phyloP scores from a whole-genome alignment of 208 protist species.

The Leishmania gerbilli region DNA sequence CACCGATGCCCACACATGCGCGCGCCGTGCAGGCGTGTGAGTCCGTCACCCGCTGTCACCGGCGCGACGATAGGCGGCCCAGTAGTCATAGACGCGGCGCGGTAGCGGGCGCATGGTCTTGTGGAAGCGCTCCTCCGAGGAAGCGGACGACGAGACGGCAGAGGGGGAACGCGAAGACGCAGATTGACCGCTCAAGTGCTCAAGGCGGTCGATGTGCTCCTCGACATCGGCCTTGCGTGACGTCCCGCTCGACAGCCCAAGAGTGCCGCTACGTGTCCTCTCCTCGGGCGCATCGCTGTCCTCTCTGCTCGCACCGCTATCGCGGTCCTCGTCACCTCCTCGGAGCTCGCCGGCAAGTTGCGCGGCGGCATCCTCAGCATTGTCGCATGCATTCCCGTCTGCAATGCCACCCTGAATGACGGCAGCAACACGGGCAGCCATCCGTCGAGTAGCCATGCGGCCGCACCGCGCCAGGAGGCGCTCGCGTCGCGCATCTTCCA shows the following conservation, averaged over 20 bases:
- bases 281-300: slow-evolving; percentile 10
- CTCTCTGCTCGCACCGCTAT: slow-evolving; percentile 1
- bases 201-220: not conserved
- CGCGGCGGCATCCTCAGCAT: slow-evolving; percentile 2
- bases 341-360: not conserved
- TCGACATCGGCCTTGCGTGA: not conserved
- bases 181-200: not conserved
- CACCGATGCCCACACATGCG: not conserved
- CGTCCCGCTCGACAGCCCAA: not conserved
- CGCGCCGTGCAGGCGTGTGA: not conserved
- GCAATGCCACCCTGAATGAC: slow-evolving; percentile 11
- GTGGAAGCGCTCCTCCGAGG: slow-evolving; percentile 5
- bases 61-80: slow-evolving; percentile 20
- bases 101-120: slow-evolving; percentile 18
- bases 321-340: not conserved
- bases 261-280: not conserved
- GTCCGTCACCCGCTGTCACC: not conserved
- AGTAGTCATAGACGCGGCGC: slow-evolving; percentile 43
- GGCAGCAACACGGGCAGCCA: slow-evolving; percentile 37
- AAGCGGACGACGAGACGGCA: slow-evolving; percentile 2
- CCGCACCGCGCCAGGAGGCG: slow-evolving; percentile 22
- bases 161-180: slow-evolving; percentile 7
- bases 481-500: slow-evolving; percentile 19
- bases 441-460: slow-evolving; percentile 46
- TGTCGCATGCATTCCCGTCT: not conserved